Evolutionary conservation across 1,139 yeast species (phyloP), one percentile per base, ranked within the genome.

Genomic region (Magnusiomyces magnusii): DNA sequence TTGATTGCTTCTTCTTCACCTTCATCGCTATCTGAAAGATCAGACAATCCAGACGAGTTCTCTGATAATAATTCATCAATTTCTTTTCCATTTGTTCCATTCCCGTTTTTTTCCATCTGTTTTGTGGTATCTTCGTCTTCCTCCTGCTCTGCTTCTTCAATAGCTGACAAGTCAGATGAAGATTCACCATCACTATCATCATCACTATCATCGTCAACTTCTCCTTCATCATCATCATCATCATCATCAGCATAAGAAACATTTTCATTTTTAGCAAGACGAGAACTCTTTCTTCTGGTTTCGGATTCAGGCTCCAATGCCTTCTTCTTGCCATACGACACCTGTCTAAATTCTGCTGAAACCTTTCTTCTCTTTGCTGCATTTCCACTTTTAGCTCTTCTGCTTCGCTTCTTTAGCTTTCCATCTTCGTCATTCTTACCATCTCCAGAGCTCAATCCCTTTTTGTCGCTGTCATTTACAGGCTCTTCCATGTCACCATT

Each of bases 1-100:
- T 34, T 51, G 50, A 47, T 39, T 17, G 19, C 10, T n/a, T 39
- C 19, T 3, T 3, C 50, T 49, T 51, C 54, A 13, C 24, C 54
- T 15, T 51, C 51, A 19, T 25, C 55, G 13, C 36, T 31, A 3
- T 57, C 56, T 10, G 55, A 24, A 39, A 36, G 51, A 23, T 28
- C 54, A 5, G 47, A 41, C 5, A 44, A 5, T 5, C 5, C 49
- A 17, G 25, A 5, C 7, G 27, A 44, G 27, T 17, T 23, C 3
- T 23, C 27, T 19, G 27, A 23, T 5, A 19, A 19, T 44, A 23
- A 44, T n/a, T 41, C 19, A n/a, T 25, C 27, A 3, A 21, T 23
- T 9, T 5, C 27, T 2, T 44, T 21, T 23, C 15, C 27, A 44
- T 19, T 17, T 3, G 25, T 19, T 3, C n/a, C 49, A 44, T n/a